Evolutionary conservation across 805 yeast species (phyloP).

Genomic region (Monosporozyma unispora): DNA sequence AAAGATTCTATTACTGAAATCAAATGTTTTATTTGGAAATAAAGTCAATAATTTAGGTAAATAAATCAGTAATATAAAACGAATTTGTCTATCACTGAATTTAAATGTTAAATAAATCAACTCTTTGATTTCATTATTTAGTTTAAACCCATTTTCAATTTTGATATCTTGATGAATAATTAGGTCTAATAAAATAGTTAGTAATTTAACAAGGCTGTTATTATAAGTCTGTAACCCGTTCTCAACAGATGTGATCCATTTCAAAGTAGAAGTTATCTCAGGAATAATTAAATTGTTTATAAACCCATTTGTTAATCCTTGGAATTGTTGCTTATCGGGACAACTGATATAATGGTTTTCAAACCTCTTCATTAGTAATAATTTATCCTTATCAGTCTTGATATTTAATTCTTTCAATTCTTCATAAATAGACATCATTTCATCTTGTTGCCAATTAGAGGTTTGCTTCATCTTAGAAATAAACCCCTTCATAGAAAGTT

Average conservation of each 20-base stretch:
- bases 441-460: constrained; percentile 33
- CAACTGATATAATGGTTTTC: constrained; percentile 1
- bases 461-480: constrained; percentile 25
- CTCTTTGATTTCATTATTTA: constrained; percentile 36
- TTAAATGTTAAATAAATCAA: constrained; percentile 54
- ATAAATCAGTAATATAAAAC: constrained; percentile 60
- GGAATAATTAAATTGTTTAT: constrained; percentile 62
- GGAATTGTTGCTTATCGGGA: constrained; percentile 25
- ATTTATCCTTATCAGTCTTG: constrained; percentile 44
- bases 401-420: constrained; percentile 49
- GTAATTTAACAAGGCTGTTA: constrained; percentile 19
- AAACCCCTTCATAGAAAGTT: constrained; percentile 28
- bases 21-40: constrained; percentile 33
- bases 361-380: constrained; percentile 25
- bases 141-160: constrained; percentile 18
- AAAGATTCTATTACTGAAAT: constrained; percentile 62
- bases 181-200: constrained; percentile 26
- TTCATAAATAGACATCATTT: constrained; percentile 43
- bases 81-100: constrained; percentile 64
- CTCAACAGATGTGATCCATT: not conserved
- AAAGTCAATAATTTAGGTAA: constrained; percentile 46
- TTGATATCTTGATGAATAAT: constrained; percentile 24
- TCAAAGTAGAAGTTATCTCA: constrained; percentile 35
- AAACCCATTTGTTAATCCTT: constrained; percentile 32
- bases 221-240: not conserved